Evolutionary conservation across 2,329 filamentous ascomycete species (phyloP).

Genomic region (Ophiostoma fasciatum): DNA sequence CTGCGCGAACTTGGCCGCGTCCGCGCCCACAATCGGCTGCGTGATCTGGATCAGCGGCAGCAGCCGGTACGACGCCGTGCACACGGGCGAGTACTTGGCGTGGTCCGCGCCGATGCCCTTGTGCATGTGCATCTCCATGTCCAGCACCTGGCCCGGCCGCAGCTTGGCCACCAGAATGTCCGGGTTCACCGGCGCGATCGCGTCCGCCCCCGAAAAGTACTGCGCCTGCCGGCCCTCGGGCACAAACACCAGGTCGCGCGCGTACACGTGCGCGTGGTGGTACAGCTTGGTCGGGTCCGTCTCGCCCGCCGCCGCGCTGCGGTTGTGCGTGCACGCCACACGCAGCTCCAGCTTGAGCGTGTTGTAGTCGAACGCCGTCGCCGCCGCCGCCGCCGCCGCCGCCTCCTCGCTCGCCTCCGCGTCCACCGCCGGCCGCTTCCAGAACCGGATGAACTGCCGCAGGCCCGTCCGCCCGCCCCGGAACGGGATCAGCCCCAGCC

Average conservation of each 20-base stretch:
- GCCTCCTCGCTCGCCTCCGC: constrained; percentile 32
- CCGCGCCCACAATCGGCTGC: constrained; percentile 67
- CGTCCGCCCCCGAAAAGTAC: constrained; percentile 51
- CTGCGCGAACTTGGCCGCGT: constrained; percentile 75
- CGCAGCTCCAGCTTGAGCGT: constrained; percentile 68
- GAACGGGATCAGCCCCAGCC: constrained; percentile 82
- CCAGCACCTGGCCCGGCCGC: constrained; percentile 75
- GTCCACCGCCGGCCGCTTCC: constrained; percentile 51
- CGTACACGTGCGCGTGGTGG: constrained; percentile 71
- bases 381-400: constrained; percentile 28
- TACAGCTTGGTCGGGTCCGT: constrained; percentile 75
- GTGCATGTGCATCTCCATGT: constrained; percentile 81
- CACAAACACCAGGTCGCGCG: constrained; percentile 59
- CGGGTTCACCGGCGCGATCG: constrained; percentile 68
- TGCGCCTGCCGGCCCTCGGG: constrained; percentile 59
- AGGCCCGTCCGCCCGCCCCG: constrained; percentile 65
- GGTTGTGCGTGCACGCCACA: constrained; percentile 67
- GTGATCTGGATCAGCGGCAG: constrained; percentile 77
- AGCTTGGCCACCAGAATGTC: constrained; percentile 92
- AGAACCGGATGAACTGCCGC: constrained; percentile 66
- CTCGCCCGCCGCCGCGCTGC: constrained; percentile 54
- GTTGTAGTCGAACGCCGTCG: constrained; percentile 63
- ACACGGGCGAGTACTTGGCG: constrained; percentile 92
- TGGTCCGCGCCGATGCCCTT: constrained; percentile 91
- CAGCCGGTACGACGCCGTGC: constrained; percentile 84